Percentiles rank a stretch among this genome's conserved stretches.
phyloP scores from a whole-genome alignment of 192 early-diverging fungal species.

The Allomyces macrogynus region DNA sequence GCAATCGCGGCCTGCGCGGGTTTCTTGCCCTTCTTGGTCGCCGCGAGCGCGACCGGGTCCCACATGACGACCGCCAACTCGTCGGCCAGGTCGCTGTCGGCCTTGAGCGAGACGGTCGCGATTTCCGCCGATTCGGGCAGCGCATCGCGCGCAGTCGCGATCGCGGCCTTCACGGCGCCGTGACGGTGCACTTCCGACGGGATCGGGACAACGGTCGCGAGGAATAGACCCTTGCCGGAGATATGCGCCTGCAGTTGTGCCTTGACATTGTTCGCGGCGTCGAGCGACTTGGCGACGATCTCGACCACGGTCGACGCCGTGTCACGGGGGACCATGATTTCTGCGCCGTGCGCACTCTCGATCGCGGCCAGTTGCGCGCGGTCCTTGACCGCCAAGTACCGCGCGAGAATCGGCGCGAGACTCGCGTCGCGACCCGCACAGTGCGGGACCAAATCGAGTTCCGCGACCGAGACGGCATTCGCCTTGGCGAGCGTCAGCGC shows the following conservation, averaged over 20 bases:
- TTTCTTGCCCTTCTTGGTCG: slow-evolving; percentile 4
- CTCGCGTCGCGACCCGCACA: no score
- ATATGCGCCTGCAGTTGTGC: slow-evolving; percentile 26
- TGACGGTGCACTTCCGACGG: slow-evolving; percentile 55
- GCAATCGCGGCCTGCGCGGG: slow-evolving; percentile 20
- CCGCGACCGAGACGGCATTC: slow-evolving; percentile 47
- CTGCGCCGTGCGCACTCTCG: slow-evolving; percentile 43
- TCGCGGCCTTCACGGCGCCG: slow-evolving; percentile 8
- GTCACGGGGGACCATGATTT: slow-evolving; percentile 32
- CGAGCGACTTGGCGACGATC: slow-evolving; percentile 42
- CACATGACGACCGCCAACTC: not conserved
- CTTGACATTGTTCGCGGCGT: slow-evolving; percentile 16
- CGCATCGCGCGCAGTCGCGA: not conserved
- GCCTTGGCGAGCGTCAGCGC: slow-evolving; percentile 64
- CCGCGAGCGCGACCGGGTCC: not conserved
- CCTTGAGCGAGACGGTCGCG: not conserved
- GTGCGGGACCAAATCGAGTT: slow-evolving; percentile 35
- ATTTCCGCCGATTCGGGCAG: not conserved
- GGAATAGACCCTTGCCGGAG: slow-evolving; percentile 27
- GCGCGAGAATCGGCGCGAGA: no score
- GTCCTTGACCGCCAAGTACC: slow-evolving; percentile 24
- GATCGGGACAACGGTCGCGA: slow-evolving; percentile 49
- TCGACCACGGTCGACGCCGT: slow-evolving; percentile 40
- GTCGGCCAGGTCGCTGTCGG: not conserved
- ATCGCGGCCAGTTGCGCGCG: slow-evolving; percentile 50